These are phyloP conservation scores for Populus hybrid DNA, from an alignment of 441 rosid species.

Conservation along the genomic window DNA sequence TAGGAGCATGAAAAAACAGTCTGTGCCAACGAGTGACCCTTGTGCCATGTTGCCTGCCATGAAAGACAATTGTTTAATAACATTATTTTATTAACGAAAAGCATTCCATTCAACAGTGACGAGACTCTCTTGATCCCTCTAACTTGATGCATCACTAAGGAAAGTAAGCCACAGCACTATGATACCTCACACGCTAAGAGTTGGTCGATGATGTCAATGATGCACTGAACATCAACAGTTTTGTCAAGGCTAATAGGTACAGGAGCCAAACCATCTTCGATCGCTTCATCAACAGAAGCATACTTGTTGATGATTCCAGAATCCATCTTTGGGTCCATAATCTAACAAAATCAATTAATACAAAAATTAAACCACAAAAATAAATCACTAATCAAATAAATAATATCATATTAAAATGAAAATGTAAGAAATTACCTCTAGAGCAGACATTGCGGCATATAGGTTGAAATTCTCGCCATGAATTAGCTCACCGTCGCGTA, in stretches of 20 bases:
- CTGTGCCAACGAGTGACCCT: conserved; percentile 97
- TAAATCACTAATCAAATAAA: background rate
- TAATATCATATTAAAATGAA: background rate
- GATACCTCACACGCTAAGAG: conserved; percentile 93
- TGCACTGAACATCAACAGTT: conserved; percentile 64
- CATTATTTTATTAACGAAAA: background rate
- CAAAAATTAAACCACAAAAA: background rate
- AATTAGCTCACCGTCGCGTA: conserved; percentile 83
- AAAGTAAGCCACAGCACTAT: background rate
- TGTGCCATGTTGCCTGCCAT: conserved; percentile 99
- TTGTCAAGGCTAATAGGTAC: conserved; percentile 68
- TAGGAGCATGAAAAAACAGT: conserved; percentile 96
- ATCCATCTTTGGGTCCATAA: conserved; percentile 99
- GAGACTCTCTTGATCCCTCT: background rate
- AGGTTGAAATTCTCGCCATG: conserved; percentile 96
- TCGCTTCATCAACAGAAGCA: conserved; percentile 89
- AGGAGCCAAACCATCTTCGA: conserved; percentile 84
- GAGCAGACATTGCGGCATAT: conserved; percentile 97
- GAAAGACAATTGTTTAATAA: conserved; percentile 24
- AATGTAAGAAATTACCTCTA: conserved; percentile 60
- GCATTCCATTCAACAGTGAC: background rate
- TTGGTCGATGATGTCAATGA: conserved; percentile 91
- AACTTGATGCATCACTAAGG: background rate
- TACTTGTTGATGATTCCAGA: conserved; percentile 80
- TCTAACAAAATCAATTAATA: conserved; percentile 42